phyloP scores from a whole-genome alignment of 78 protist genomes.

The Bodo saltans region DNA sequence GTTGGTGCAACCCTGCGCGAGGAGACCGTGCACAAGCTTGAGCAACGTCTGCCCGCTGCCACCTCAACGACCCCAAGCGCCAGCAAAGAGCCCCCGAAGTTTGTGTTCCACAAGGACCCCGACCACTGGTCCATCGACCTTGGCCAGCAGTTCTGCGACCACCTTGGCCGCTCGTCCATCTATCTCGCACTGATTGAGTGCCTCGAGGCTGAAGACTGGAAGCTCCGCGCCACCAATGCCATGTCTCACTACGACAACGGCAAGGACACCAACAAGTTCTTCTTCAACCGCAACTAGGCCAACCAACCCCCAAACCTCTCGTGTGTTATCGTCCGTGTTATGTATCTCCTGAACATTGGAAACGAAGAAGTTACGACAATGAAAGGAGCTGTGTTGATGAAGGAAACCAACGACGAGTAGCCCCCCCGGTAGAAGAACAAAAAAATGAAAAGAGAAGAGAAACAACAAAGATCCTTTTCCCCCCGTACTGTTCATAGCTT shows the following conservation, averaged over 20 bases:
- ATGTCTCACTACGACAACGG: constrained; percentile 28
- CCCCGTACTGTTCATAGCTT: too few species aligned
- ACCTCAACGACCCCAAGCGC: constrained; percentile 7
- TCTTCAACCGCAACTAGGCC: constrained; percentile 18
- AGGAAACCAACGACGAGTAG: too few species aligned
- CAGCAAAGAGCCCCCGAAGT: constrained; percentile 24
- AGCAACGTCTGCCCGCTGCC: constrained; percentile 16
- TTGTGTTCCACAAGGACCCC: constrained; percentile 8
- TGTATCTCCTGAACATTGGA: too few species aligned
- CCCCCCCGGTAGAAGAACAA: too few species aligned
- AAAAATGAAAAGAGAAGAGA: too few species aligned
- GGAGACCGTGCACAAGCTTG: constrained; percentile 31
- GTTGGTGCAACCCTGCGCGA: constrained; percentile 22
- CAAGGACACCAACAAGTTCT: constrained; percentile 25
- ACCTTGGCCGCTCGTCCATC: constrained; percentile 17
- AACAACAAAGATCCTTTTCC: too few species aligned
- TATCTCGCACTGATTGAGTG: constrained; percentile 7
- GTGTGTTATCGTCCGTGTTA: too few species aligned
- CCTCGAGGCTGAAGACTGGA: constrained; percentile 30
- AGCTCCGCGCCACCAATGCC: constrained; percentile 3
- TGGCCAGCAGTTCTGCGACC: constrained; percentile 36
- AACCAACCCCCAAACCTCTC: too few species aligned
- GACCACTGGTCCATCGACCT: constrained; percentile 28
- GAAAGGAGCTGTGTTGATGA: too few species aligned
- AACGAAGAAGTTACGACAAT: too few species aligned